Conservation (phyloP, 2,329 filamentous ascomycete species). For the Phaeosphaeriaceae sp. region DNA sequence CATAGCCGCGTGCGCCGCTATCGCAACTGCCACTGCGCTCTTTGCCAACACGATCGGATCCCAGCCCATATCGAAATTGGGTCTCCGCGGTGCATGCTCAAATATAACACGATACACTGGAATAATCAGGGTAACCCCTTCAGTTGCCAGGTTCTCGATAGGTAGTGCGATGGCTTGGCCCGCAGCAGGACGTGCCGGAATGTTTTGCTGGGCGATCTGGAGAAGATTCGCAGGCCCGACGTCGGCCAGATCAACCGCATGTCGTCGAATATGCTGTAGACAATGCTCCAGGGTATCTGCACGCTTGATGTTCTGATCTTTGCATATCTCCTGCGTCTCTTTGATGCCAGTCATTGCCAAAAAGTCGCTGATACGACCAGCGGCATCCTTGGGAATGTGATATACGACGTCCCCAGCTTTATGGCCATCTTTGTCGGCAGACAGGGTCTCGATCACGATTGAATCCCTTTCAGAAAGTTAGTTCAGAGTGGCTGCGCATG, state of each 20-base stretch:
- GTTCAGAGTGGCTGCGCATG: too few species aligned
- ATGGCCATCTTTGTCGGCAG: slow-evolving; percentile 8
- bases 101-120: slow-evolving; percentile 6
- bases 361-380: slow-evolving; percentile 13
- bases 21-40: background rate
- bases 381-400: slow-evolving; percentile 8
- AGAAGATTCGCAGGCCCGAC: slow-evolving; percentile 4
- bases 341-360: slow-evolving; percentile 10
- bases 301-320: slow-evolving; percentile 8
- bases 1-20: slow-evolving; percentile 9
- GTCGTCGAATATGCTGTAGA: background rate
- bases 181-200: slow-evolving; percentile 1
- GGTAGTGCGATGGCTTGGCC: slow-evolving; percentile 12
- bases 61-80: background rate
- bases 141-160: slow-evolving; percentile 4
- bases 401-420: slow-evolving; percentile 18
- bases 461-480: background rate
- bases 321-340: slow-evolving; percentile 3
- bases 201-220: slow-evolving; percentile 4
- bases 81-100: background rate
- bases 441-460: background rate
- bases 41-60: background rate
- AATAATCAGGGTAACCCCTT: slow-evolving; percentile 1
- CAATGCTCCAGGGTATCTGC: slow-evolving; percentile 3
- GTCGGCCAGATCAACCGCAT: slow-evolving; percentile 4